A percentile compares a stretch with the other conserved stretches of the same genome.
These are phyloP conservation scores for Rhododendron williamsianum DNA, from an alignment of 148 eudicot species.

Conservation along the genomic window DNA sequence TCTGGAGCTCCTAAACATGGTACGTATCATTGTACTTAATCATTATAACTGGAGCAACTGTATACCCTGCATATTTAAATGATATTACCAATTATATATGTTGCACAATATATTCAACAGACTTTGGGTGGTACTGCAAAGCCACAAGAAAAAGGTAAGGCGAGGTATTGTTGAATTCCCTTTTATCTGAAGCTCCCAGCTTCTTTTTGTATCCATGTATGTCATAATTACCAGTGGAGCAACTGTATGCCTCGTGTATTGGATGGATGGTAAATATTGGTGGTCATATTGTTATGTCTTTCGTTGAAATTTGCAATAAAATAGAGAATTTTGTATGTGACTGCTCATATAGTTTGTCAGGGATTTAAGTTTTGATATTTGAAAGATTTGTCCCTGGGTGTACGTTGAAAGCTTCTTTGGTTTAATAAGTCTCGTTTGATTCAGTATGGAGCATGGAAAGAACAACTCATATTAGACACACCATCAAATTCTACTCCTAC, in stretches of 20 bases:
- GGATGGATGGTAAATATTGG: not conserved
- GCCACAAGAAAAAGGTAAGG: not conserved
- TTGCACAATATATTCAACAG: not conserved
- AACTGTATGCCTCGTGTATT: not conserved
- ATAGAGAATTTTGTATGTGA: not conserved
- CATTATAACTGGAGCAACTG: not conserved
- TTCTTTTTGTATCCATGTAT: not conserved
- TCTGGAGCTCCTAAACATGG: not conserved
- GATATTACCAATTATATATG: not conserved
- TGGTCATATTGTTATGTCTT: not conserved
- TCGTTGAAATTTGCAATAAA: not conserved
- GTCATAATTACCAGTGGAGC: not conserved
- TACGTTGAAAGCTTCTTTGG: too few relatives aligned
- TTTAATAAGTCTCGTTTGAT: too few relatives aligned
- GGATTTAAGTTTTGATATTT: not conserved
- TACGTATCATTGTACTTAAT: not conserved
- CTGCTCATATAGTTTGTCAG: not conserved
- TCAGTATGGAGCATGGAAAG: too few relatives aligned
- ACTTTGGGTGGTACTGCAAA: not conserved
- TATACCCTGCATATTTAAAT: not conserved
- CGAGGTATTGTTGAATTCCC: not conserved
- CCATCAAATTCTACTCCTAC: too few relatives aligned
- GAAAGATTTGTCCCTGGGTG: too few relatives aligned
- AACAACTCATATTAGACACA: too few relatives aligned
- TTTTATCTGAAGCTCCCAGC: not conserved